phyloP scores from a whole-genome alignment of 1,139 yeast genomes.

The Trichomonascaceae sp. region DNA sequence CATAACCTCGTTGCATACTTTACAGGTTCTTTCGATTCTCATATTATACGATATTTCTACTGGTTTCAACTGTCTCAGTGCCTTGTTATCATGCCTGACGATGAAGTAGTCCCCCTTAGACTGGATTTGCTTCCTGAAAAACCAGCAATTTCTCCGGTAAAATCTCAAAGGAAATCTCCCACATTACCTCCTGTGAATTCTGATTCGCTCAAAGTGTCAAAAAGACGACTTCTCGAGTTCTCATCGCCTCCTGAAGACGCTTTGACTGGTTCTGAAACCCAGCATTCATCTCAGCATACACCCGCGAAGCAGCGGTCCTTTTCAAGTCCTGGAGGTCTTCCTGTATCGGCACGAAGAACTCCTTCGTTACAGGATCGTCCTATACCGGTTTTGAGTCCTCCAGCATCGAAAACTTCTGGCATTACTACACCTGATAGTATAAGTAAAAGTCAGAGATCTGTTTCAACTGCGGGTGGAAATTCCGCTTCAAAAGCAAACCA shows the following conservation, averaged over 20 bases:
- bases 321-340: conserved; percentile 19
- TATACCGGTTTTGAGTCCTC: conserved; percentile 29
- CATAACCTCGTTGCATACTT: background rate
- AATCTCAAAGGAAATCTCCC: conserved; percentile 18
- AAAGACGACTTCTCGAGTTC: conserved; percentile 24
- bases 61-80: background rate
- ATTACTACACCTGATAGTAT: background rate
- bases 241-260: conserved; percentile 16
- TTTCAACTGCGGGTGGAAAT: background rate
- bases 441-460: background rate
- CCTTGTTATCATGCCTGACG: background rate
- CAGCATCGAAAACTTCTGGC: conserved; percentile 14
- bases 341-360: conserved; percentile 19
- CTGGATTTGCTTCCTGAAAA: conserved; percentile 1
- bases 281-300: conserved; percentile 16
- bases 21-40: background rate
- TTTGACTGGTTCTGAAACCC: background rate
- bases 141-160: conserved; percentile 15
- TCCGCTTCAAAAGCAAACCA: too few relatives aligned
- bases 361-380: conserved; percentile 30
- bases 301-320: conserved; percentile 26
- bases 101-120: conserved; percentile 1
- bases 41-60: background rate
- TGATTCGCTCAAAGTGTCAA: conserved; percentile 22
- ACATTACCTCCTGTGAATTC: conserved; percentile 22